phyloP scores from a whole-genome alignment of 2,329 filamentous ascomycete species.

The Clonostachys chloroleuca region DNA sequence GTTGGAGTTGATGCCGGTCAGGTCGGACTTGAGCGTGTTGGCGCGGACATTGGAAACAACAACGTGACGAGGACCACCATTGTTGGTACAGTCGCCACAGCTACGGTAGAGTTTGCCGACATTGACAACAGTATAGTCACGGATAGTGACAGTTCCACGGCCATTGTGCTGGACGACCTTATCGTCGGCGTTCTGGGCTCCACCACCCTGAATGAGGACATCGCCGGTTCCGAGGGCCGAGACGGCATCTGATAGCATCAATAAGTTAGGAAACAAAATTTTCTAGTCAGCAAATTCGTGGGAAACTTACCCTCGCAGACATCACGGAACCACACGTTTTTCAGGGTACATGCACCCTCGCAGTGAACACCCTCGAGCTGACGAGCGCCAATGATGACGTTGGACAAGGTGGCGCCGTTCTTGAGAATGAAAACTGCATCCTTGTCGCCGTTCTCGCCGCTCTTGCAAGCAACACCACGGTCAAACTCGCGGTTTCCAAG shows the following conservation, averaged over 20 bases:
- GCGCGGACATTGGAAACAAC: constrained; percentile 13
- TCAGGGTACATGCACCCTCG: constrained; percentile 33
- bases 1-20: constrained; percentile 29
- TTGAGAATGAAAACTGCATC: constrained; percentile 46
- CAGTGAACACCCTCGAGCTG: constrained; percentile 47
- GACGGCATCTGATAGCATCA: constrained; percentile 3
- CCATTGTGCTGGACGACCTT: constrained; percentile 28
- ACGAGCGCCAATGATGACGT: constrained; percentile 46
- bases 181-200: constrained; percentile 21
- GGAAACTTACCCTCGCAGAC: constrained; percentile 23
- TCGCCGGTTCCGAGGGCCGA: background rate
- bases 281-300: background rate
- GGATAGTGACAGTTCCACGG: constrained; percentile 17
- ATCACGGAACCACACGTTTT: constrained; percentile 31
- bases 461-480: constrained; percentile 9
- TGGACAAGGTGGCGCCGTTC: constrained; percentile 41
- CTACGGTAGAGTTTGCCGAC: constrained; percentile 42
- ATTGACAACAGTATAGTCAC: constrained; percentile 30
- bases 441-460: constrained; percentile 13
- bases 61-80: constrained; percentile 17
- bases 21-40: constrained; percentile 26
- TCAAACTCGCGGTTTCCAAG: constrained; percentile 12
- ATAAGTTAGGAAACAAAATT: too few species aligned
- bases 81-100: constrained; percentile 34
- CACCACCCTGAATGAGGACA: constrained; percentile 18